Evolutionary conservation across 2,329 filamentous ascomycete species (phyloP).

Genomic region (Fusarium anguioides): DNA sequence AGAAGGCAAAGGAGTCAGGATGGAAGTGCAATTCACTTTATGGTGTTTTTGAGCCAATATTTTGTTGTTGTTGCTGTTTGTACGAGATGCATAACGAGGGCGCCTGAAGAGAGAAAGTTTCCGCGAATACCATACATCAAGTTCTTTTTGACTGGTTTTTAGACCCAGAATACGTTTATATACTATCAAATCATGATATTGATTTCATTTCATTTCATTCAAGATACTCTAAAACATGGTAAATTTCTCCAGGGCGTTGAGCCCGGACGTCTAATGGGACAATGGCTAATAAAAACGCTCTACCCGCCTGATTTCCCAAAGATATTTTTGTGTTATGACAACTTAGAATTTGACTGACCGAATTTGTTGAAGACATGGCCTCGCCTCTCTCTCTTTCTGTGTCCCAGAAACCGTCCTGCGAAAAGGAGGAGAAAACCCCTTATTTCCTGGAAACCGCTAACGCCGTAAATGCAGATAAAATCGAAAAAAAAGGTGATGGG

Average conservation of each 20-base stretch:
- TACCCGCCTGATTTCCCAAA: constrained; percentile 24
- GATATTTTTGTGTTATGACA: constrained; percentile 21
- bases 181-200: neutral
- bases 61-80: constrained; percentile 31
- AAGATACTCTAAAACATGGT: neutral
- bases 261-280: constrained; percentile 46
- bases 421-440: constrained; percentile 27
- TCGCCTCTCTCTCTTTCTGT: constrained; percentile 24
- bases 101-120: constrained; percentile 9
- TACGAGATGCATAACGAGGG: constrained; percentile 18
- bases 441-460: constrained; percentile 18
- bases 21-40: constrained; percentile 3
- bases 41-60: constrained; percentile 10
- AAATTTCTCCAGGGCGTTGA: constrained; percentile 46
- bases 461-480: constrained; percentile 34
- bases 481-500: constrained; percentile 30
- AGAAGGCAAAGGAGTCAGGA: constrained; percentile 39
- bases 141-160: neutral
- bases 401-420: constrained; percentile 26
- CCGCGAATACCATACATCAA: neutral
- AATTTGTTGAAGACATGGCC: constrained; percentile 49
- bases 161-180: neutral
- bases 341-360: constrained; percentile 43
- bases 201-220: neutral
- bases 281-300: constrained; percentile 33